phyloP scores from a whole-genome alignment of 805 yeast genomes.

The Helenozyma rhizophorensis region DNA sequence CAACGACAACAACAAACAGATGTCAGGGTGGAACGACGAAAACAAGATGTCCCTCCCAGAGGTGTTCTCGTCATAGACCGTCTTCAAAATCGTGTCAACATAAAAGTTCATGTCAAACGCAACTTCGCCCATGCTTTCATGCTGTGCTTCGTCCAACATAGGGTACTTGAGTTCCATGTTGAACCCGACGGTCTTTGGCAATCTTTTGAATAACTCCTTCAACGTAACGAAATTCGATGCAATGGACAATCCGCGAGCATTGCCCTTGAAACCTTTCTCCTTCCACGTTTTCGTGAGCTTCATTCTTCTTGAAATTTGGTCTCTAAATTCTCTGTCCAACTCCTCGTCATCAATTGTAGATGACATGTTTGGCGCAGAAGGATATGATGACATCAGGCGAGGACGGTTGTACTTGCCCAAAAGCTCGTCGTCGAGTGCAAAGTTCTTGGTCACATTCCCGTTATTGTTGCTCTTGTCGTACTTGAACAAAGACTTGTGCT shows the following conservation, averaged over 20 bases:
- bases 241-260: constrained; percentile 80
- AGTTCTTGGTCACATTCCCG: constrained; percentile 16
- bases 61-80: constrained; percentile 69
- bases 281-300: constrained; percentile 86
- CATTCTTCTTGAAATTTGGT: constrained; percentile 58
- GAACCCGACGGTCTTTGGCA: constrained; percentile 84
- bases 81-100: constrained; percentile 80
- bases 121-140: constrained; percentile 81
- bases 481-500: constrained; percentile 4
- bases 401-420: constrained; percentile 31
- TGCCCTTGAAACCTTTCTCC: constrained; percentile 85
- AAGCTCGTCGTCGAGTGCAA: constrained; percentile 34
- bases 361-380: constrained; percentile 29
- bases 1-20: constrained; percentile 76
- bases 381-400: constrained; percentile 37
- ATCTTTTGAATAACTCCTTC: constrained; percentile 72
- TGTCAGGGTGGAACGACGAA: constrained; percentile 93
- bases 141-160: constrained; percentile 87
- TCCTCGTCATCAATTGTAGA: constrained; percentile 24
- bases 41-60: constrained; percentile 82
- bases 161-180: constrained; percentile 95
- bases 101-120: constrained; percentile 80
- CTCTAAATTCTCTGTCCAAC: constrained; percentile 34
- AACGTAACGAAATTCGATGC: constrained; percentile 91
- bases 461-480: constrained; percentile 10